Conservation (phyloP, 2,329 filamentous ascomycete genomes). For the Achaetomium macrosporum region DNA sequence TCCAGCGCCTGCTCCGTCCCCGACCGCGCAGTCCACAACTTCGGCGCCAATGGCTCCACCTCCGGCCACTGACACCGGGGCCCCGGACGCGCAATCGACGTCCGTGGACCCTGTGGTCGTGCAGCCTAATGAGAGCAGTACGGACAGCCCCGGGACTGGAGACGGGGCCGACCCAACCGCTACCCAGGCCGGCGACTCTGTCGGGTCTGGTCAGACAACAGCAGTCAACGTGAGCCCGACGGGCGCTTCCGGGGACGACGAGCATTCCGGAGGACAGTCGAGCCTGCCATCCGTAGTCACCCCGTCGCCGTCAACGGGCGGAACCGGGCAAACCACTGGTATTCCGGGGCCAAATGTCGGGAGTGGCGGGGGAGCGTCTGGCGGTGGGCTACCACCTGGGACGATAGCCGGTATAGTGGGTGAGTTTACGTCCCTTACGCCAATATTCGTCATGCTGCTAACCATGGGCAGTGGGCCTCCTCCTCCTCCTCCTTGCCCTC, state of each 20-base stretch:
- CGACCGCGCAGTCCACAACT: background rate
- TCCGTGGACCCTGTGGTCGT: background rate
- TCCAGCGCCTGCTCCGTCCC: background rate
- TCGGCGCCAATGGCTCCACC: background rate
- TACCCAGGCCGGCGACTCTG: background rate
- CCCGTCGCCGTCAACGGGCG: background rate
- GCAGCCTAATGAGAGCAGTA: background rate
- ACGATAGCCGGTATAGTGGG: conserved; percentile 15
- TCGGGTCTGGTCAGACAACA: background rate
- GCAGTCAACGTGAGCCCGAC: background rate
- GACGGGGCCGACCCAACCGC: background rate
- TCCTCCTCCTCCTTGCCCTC: conserved; percentile 13
- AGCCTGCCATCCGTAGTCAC: background rate
- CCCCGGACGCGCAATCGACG: background rate
- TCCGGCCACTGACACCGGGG: background rate
- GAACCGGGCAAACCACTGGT: background rate
- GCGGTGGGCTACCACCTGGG: conserved; percentile 6
- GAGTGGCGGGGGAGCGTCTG: background rate
- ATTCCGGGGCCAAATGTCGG: background rate
- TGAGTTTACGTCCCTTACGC: background rate
- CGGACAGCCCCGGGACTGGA: background rate
- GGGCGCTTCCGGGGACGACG: too few relatives aligned
- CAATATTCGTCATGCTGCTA: background rate
- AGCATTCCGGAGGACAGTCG: too few relatives aligned
- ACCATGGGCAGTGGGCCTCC: conserved; percentile 10